These are phyloP conservation scores for Talaromyces sp. DNA, from an alignment of 2,329 filamentous ascomycete genomes.

Conservation along the genomic window DNA sequence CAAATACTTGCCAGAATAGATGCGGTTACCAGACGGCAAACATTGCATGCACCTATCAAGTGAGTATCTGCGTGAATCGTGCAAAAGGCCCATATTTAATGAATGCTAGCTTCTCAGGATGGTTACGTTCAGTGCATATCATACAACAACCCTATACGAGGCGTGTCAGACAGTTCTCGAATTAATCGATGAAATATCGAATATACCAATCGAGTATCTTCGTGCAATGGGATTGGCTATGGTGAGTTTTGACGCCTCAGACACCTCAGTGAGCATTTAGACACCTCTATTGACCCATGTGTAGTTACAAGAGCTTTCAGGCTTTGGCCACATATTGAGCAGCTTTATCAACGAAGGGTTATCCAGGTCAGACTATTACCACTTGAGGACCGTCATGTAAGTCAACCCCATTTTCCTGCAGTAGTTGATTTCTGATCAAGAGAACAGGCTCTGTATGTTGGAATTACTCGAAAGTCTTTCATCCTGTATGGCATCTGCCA, in stretches of 20 bases:
- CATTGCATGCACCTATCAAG: slow-evolving; percentile 10
- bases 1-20: neutral
- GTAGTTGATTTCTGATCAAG: neutral
- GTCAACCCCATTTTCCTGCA: neutral
- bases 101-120: slow-evolving; percentile 1
- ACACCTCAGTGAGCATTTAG: too few species aligned
- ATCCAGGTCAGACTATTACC: slow-evolving; percentile 6
- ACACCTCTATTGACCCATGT: neutral
- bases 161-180: slow-evolving; percentile 11
- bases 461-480: slow-evolving; percentile 9
- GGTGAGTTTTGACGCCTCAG: neutral
- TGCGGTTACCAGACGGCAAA: slow-evolving; percentile 9
- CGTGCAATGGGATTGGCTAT: slow-evolving; percentile 9
- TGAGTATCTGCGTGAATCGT: neutral
- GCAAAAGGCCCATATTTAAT: neutral
- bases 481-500: neutral
- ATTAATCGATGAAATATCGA: slow-evolving; percentile 11
- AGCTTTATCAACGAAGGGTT: slow-evolving; percentile 6
- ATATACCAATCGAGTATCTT: slow-evolving; percentile 11
- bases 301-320: slow-evolving; percentile 10
- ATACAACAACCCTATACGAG: slow-evolving; percentile 9
- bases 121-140: slow-evolving; percentile 10
- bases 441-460: slow-evolving; percentile 7
- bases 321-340: slow-evolving; percentile 7
- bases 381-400: slow-evolving; percentile 10